Base-by-base conservation (phyloP, 345 rosid genomes). In the Melastoma malabathricum region DNA sequence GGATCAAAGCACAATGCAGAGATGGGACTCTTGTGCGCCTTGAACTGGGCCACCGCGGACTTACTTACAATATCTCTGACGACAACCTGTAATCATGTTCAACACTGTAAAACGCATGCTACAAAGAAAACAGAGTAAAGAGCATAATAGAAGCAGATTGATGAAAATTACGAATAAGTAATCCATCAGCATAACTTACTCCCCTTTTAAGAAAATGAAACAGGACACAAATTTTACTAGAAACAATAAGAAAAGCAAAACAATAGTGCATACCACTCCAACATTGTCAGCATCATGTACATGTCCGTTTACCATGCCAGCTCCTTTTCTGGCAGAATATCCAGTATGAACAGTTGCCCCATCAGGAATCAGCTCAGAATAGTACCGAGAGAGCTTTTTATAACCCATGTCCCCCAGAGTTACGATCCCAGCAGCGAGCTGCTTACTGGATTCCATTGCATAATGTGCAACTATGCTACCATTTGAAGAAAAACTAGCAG, bases 391-490 rank as follows among this genome's bases (percentile, higher is more conserved):
- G 29, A 90, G 34, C 62, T 75, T 76, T 77, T 66, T 83, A 69
- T 75, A 80, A 41, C 98, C 94, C 61, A 63, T 72, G 75, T 80
- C 98, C 43, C 98, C 96, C n/a, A 86, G 69, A 51, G 68, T 80
- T 70, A 70, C 84, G 41, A 92, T 84, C 65, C 93, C 96, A 61
- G 93, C 59, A 52, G 93, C 96, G 34, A 92, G 81, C 57, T 86
- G 98, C 68, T 74, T 92, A 68, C 98, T 79, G 5, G 98, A 82
- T 59, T 84, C 95, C 67, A 68, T 87, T 52, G 98, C 98, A 66
- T 78, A 77, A 22, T 77, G 88, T 17, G 85, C 80, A 61, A 84
- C 81, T 53, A 64, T 54, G 66, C 76, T 74, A 31, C 85, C 74
- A 47, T 74, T 81, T 39, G 88, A 69, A 64, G 68, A 22, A 59